Base-by-base conservation (phyloP, 495 filamentous ascomycete genomes). In the Trichocladium uniseriatum region DNA sequence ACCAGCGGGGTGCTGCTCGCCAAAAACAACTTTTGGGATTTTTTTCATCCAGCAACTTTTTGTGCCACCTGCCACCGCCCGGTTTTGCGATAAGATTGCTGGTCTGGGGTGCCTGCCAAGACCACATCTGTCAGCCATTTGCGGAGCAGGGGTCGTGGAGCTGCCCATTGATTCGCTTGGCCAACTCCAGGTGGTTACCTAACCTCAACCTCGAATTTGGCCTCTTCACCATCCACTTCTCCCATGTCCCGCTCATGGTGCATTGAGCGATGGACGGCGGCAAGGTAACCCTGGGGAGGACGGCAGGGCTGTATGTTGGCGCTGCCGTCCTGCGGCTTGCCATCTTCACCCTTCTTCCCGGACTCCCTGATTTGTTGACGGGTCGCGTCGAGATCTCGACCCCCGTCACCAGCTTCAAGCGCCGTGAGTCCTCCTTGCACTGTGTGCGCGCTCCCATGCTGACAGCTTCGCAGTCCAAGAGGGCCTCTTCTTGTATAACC, bases 311-410 rank as follows among this genome's bases (percentile, higher is more conserved):
- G 24, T 91, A 89, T 56, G 68, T 74, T 35, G 81, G 79, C 35
- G 92, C 89, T 51, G 81, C 87, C 53, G 77, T 80, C 43, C 67
- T 96, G 58, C 83, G 92, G 48, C 76, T 96, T 48, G 70, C 89
- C 45, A 78, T 97, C 43, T 86, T 87, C 64, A 76, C 79, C 46
- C 69, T 81, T 7, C 94, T 95, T 61, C 92, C 92, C 54, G 80
- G 79, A 13, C 74, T 98, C 27, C 87, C 94, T 13, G 82, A 89
- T 57, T 73, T 95, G 46, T 74, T 98, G 50, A 89, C 87, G 9
- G 87, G 83, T 48, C 83, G 92, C 62, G 92, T 96, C 51, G 92
- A 98, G 75, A 82, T 98, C 51, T 96, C 92, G 21, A 98, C 92
- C 3, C 89, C 92, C 15, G 85, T 97, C 21, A 95, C 85, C 49